These are phyloP conservation scores for Thraustochytrium striatum DNA, from an alignment of 352 stramenopile species.

Conservation along the genomic window DNA sequence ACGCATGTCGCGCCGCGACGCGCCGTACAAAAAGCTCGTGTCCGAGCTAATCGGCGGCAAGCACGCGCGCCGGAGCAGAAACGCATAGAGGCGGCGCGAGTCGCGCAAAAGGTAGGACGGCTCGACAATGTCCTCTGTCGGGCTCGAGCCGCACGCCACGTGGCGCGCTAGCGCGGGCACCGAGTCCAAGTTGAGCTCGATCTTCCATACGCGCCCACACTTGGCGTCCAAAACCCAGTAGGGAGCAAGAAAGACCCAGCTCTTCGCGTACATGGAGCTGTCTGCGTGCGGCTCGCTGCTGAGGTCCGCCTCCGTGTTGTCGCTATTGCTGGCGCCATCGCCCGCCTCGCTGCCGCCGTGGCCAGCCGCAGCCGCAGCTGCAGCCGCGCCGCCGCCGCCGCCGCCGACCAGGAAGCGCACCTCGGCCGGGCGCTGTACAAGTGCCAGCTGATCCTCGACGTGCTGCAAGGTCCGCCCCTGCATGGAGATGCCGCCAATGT, in stretches of 20 bases:
- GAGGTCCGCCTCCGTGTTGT: background rate
- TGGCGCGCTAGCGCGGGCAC: background rate
- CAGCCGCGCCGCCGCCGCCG: too few species aligned
- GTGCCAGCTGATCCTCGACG: background rate
- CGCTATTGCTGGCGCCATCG: background rate
- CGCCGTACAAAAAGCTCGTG: conserved; percentile 2
- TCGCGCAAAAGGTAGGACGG: conserved; percentile 24
- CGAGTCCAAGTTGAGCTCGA: conserved; percentile 34
- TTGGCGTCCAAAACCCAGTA: conserved; percentile 38
- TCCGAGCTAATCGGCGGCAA: background rate
- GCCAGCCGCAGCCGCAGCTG: too few species aligned
- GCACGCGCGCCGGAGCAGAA: conserved; percentile 15
- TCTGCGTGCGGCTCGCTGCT: background rate
- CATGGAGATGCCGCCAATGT: background rate
- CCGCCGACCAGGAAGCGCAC: background rate
- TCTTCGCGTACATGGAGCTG: background rate
- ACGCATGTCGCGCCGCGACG: background rate
- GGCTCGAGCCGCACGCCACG: background rate
- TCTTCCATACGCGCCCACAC: background rate
- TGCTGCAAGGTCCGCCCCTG: background rate
- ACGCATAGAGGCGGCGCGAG: background rate
- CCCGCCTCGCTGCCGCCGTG: too few species aligned
- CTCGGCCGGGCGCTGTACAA: background rate
- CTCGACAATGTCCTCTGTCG: background rate
- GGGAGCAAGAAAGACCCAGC: conserved; percentile 31